A percentile compares a stretch with the other conserved stretches of the same genome.
Evolutionary conservation across 192 early-diverging fungal genomes (phyloP).

Genomic region (Backusella mclennaniae): DNA sequence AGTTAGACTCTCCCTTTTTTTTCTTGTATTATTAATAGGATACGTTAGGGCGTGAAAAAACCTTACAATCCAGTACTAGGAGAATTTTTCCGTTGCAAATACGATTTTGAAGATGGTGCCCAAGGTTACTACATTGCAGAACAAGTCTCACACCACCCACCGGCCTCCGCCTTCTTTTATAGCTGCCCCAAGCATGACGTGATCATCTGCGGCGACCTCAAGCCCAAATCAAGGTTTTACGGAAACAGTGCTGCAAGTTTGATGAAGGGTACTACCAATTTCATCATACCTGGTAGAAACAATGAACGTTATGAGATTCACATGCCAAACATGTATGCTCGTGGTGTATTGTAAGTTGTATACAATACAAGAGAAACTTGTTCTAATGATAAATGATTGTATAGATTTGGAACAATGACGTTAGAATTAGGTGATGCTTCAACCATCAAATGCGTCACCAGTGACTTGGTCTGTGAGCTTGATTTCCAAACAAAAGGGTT

Average conservation of each 20-base stretch:
- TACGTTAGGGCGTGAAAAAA: conserved; percentile 79
- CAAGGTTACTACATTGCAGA: conserved; percentile 81
- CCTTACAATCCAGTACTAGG: conserved; percentile 94
- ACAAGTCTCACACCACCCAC: conserved; percentile 94
- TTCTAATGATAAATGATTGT: neutral
- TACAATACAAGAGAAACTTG: neutral
- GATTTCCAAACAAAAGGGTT: conserved; percentile 90
- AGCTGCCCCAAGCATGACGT: conserved; percentile 80
- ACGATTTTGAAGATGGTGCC: conserved; percentile 65
- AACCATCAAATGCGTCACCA: conserved; percentile 66
- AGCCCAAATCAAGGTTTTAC: conserved; percentile 84
- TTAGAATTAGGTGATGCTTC: conserved; percentile 86
- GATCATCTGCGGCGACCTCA: conserved; percentile 73
- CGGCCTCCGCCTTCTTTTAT: conserved; percentile 83
- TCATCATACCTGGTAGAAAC: conserved; percentile 58
- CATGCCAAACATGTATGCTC: conserved; percentile 91
- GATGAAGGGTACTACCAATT: conserved; percentile 71
- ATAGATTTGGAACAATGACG: conserved; percentile 77
- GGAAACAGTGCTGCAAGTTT: conserved; percentile 90
- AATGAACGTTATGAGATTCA: conserved; percentile 79
- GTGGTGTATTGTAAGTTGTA: conserved; percentile 59
- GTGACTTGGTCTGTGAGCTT: conserved; percentile 75
- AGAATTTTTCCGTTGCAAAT: conserved; percentile 85
- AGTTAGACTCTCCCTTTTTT: neutral
- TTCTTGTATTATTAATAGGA: neutral